Percentiles rank a stretch among this genome's conserved stretches.
phyloP scores from a whole-genome alignment of 176 grass and related monocot species.

The Chloris gayana region DNA sequence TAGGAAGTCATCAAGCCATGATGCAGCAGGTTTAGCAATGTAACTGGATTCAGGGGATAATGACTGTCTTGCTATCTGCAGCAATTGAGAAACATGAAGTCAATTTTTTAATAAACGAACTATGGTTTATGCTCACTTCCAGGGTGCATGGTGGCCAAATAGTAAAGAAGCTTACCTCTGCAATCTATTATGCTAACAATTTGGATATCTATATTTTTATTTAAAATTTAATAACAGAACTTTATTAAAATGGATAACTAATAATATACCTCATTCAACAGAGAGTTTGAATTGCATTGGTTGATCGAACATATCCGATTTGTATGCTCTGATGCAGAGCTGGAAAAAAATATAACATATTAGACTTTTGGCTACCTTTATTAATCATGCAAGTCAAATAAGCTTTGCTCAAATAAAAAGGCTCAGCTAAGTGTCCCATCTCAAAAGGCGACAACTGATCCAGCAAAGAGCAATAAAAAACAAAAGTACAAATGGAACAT shows the following conservation, averaged over 20 bases:
- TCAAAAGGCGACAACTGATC: constrained; percentile 14
- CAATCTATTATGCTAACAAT: constrained; percentile 28
- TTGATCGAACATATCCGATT: constrained; percentile 98
- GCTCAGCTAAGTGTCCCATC: constrained; percentile 9
- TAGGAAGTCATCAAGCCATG: constrained; percentile 99
- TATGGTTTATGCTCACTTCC: background rate
- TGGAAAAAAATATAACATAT: constrained; percentile 52
- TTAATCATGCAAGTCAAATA: constrained; percentile 36
- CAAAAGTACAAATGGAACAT: background rate
- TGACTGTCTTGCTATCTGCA: constrained; percentile 87
- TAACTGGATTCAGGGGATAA: constrained; percentile 74
- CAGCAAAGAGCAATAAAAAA: constrained; percentile 16
- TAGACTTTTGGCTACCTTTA: constrained; percentile 28
- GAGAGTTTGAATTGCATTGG: constrained; percentile 87
- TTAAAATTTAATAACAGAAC: constrained; percentile 34
- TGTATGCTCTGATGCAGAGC: constrained; percentile 70
- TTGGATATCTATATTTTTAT: constrained; percentile 5
- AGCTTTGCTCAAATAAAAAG: no score
- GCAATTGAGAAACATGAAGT: background rate
- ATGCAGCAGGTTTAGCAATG: constrained; percentile 94
- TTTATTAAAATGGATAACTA: constrained; percentile 7
- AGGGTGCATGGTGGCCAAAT: constrained; percentile 6
- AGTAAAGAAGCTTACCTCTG: constrained; percentile 22
- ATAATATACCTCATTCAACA: constrained; percentile 84
- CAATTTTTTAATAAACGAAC: constrained; percentile 32